Evolutionary conservation across 805 yeast genomes (phyloP), one percentile per base, ranked within the genome.

Genomic region (Yarrowia sp.): DNA sequence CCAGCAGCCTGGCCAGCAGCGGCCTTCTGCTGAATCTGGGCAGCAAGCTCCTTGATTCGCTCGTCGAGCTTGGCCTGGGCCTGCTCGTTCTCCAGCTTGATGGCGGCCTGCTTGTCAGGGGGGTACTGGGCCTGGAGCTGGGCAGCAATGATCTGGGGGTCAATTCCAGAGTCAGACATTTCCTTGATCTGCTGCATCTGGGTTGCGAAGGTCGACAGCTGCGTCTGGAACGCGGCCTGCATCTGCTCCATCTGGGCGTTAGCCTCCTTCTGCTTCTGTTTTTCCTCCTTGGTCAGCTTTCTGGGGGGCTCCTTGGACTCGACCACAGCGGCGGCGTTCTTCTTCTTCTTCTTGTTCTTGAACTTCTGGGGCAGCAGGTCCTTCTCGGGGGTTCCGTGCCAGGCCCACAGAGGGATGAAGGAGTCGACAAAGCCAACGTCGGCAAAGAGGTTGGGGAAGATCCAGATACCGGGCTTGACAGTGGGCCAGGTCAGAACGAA

Each of bases 371-470:
- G 70, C 46, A 61, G 58, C 45, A 64, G 56, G 26, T 65, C 56
- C 68, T 74, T 67, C 46, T 75, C 74, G 53, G 71, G 76, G 70
- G 72, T 73, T 45, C 84, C 89, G 72, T 89, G 91, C 90, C 92
- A 92, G 3, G 87, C 95, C 76, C 90, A 95, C n/a, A 89, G 73
- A 4, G 99, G 99, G 72, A 84, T 84, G 82, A 95, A 95, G 82
- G 97, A 90, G 70, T 94, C 98, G 70, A 94, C 76, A 72, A 95
- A 89, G 32, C 98, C 97, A 74, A 96, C 93, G 76, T 95, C 99
- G 71, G 89, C 99, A 79, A 93, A 95, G 76, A 95, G 82, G 77
- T 94, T 94, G 69, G 99, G 99, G 84, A 92, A 94, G 58, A 95
- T 77, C 99, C 99, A 95, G 77, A 95, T 84, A n/a, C 97, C 97